Evolutionary conservation across 129 eudicot genomes (phyloP), one percentile per base, ranked within the genome.

Genomic region (Chrysanthemum makinoi): DNA sequence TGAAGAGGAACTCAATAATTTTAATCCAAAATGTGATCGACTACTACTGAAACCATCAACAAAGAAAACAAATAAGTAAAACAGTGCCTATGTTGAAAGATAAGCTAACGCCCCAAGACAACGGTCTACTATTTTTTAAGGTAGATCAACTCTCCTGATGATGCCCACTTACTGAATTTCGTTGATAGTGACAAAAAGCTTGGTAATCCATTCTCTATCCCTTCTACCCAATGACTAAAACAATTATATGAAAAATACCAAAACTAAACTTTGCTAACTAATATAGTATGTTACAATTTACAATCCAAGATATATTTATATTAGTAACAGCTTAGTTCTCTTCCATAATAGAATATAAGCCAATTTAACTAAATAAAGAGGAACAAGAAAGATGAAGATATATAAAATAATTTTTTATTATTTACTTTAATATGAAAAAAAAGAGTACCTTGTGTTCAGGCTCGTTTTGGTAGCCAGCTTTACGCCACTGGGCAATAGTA

Each of bases 401-500:
- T 39, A 39, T 39, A 39, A 39, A 1, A 39, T 39, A 39, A 39
- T 6, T 6, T 39, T 33, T 39, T 6, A 39, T 39, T 39, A 39
- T 39, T 35, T 1, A 61, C 18, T 61, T 28, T 43, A 51, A n/a
- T 9, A 15, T 46, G 18, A 13, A 11, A 48, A 61, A 59, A 58
- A 49, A 24, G 2, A 48, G 54, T 74, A 90, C 99, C 96, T 87
- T 84, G 66, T 94, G 99, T 81, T 94, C 93, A 59, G 96, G 97
- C 76, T 80, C 87, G 62, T 81, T 83, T 20, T 94, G 99, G 80
- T 94, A 94, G 58, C 97, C 97, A 77, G 93, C 93, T 82, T 94
- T 94, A 52, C 99, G 83, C 99, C 99, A 90, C 77, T 90, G 99
- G 73, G 96, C 99, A 84, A 94, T 80, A 15, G 95, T 87, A 26